Base-by-base conservation (phyloP, 192 early-diverging fungal genomes). In the Rhizoclosmatium globosum region DNA sequence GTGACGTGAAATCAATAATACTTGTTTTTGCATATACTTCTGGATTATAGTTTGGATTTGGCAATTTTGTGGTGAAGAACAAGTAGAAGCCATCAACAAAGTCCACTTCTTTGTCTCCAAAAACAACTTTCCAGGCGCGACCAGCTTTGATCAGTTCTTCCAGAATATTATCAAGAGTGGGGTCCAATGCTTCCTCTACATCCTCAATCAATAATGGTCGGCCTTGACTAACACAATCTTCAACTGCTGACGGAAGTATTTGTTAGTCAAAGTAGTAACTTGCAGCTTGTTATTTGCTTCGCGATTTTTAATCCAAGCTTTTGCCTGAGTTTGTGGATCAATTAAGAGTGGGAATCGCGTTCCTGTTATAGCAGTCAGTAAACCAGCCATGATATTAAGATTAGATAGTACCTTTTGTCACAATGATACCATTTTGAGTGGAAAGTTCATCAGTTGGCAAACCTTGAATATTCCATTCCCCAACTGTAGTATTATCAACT, bases 1-100 rank as follows among this genome's bases (percentile, higher is more conserved):
- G 90, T 91, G 38, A 91, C 90, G 90, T 91, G 74, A 91, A 91
- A 76, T 91, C 90, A 75, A 91, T 90, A 46, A 91, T 86, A 9
- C 87, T 87, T 68, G 88, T 86, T 68, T 91, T 91, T 11, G 90
- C 90, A 62, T 90, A 91, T 38, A 91, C 78, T 87, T 91, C 90
- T 9, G 90, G 90, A 41, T 90, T 87, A 78, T 89, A 91, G 62
- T 87, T 90, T 31, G 90, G 90, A 77, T 91, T 91, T 23, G 90
- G 88, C 38, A 91, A 79, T 68, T 91, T 91, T 13, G 90, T 91
- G 0, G 89, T 91, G 67, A 91, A 89, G 76, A 85, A 91, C 6
- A 91, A 64, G 60, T 87, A 84, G 83, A 91, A 91, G 13, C 85
- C 88, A 3, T 90, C 85, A 60, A 72, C 48, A 73, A 82, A 91